Conservation (phyloP, 1,284 basidiomycete genomes). For the Boletus sp. region DNA sequence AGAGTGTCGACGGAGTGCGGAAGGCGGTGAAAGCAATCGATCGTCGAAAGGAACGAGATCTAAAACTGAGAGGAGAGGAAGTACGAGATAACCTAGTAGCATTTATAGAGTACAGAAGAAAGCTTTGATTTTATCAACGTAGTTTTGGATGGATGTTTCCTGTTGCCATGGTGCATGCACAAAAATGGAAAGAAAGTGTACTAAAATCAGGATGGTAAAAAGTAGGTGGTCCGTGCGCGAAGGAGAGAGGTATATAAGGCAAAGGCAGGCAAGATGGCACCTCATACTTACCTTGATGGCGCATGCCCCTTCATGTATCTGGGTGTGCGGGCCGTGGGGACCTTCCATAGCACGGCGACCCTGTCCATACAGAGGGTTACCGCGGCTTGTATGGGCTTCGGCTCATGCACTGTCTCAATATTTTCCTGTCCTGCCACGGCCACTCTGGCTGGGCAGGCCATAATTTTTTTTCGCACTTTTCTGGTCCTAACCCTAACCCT, state of each 20-base stretch:
- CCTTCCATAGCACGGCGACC: conserved; percentile 51
- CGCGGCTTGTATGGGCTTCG: conserved; percentile 35
- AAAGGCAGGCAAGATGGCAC: neutral
- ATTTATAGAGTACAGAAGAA: conserved; percentile 84
- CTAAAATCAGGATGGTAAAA: no score
- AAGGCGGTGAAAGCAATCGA: conserved; percentile 59
- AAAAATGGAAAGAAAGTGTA: no score
- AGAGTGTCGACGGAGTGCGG: conserved; percentile 54
- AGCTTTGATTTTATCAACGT: conserved; percentile 38
- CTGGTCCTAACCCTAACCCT: conserved; percentile 6
- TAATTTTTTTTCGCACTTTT: neutral
- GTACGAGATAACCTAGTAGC: conserved; percentile 79
- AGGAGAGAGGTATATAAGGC: neutral
- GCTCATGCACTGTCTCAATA: conserved; percentile 53
- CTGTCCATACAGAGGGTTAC: conserved; percentile 35
- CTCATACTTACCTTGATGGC: conserved; percentile 14
- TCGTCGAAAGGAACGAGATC: conserved; percentile 49
- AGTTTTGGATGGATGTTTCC: no score
- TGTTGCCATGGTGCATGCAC: no score
- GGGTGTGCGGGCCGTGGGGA: conserved; percentile 42
- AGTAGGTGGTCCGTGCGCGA: conserved; percentile 16
- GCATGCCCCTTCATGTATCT: conserved; percentile 32
- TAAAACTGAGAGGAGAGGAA: conserved; percentile 66
- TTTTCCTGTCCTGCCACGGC: conserved; percentile 52
- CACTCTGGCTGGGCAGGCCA: conserved; percentile 7